Evolutionary conservation across 1,284 basidiomycete genomes (phyloP), one percentile per base, ranked within the genome.

Genomic region (Irpex sp.): DNA sequence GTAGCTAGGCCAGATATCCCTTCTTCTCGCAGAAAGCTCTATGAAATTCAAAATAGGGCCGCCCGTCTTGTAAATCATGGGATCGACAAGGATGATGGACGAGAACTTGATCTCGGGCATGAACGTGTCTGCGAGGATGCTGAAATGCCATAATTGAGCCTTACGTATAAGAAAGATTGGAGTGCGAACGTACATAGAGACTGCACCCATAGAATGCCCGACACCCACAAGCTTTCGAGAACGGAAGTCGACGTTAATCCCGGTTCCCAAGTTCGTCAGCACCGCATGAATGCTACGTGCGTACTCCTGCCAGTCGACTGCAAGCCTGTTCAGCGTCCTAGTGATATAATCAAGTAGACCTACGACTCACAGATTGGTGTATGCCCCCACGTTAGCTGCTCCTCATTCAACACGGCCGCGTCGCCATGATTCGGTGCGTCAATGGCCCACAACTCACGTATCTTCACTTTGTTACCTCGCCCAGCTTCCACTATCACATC

Each of bases 391-490:
- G 70, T 68, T 62, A 85, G 68, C 2, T 66, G 64, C 37, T 77
- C 65, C 64, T 83, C 82, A 64, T 85, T 86, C 61, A 85, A 63
- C 1, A 77, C 66, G 1, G 79, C 82, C 0, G 82, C 78, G 53
- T 83, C 83, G 1, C 84, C 83, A 64, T 85, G 83, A 67, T 85
- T 85, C 1, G 83, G 81, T 39, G 77, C 78, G 59, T 85, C 84
- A 17, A 86, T 78, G 3, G 77, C 71, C 84, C 83, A 86, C 8
- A 77, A 75, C 58, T 86, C 84, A 5, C 79, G 74, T 21, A 86
- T 76, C 66, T 76, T 77, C 60, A 64, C 59, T 21, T 43, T 15
- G 9, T 47, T 39, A 6, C 7, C 43, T 7, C 35, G 21, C 26
- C 60, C 66, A 60, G 37, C 58, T 17, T n/a, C 65, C 1, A 57